Percentiles rank a stretch among this genome's conserved stretches.
Evolutionary conservation across 2,329 filamentous ascomycete genomes (phyloP).

Genomic region (Beauveria bassiana): DNA sequence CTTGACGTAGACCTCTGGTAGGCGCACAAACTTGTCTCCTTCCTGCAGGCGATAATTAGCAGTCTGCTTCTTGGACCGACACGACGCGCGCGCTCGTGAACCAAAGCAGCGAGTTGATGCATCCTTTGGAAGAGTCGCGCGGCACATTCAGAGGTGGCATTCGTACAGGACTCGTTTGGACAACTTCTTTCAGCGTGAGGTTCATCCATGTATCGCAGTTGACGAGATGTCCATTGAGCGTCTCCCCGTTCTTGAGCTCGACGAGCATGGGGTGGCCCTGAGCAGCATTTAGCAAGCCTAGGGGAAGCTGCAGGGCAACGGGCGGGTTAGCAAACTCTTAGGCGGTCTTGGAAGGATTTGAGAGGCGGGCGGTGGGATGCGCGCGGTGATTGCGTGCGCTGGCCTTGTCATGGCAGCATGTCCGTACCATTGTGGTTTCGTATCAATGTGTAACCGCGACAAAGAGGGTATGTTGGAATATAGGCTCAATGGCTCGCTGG

Average conservation of each 20-base stretch:
- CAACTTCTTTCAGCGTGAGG: constrained; percentile 90
- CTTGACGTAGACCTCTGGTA: constrained; percentile 92
- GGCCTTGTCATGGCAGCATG: background rate
- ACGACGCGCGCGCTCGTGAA: background rate
- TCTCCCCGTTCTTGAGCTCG: constrained; percentile 95
- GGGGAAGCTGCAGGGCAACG: constrained; percentile 44
- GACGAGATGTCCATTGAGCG: constrained; percentile 90
- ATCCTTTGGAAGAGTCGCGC: background rate
- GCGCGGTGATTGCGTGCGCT: background rate
- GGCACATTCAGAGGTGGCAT: background rate
- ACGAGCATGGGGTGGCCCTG: constrained; percentile 98
- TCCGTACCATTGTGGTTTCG: background rate
- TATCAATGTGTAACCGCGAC: background rate
- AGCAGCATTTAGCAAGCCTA: constrained; percentile 85
- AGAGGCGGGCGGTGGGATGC: background rate
- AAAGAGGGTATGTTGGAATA: background rate
- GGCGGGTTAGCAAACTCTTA: constrained; percentile 17
- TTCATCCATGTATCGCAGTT: constrained; percentile 99
- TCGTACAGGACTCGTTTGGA: constrained; percentile 78
- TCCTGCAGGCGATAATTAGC: constrained; percentile 43
- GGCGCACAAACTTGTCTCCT: constrained; percentile 84
- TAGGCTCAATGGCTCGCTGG: background rate
- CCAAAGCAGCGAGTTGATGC: background rate
- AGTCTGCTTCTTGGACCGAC: background rate
- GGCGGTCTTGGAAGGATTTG: background rate